phyloP scores from a whole-genome alignment of 441 rosid genomes.

The Adansonia madagascariensis region DNA sequence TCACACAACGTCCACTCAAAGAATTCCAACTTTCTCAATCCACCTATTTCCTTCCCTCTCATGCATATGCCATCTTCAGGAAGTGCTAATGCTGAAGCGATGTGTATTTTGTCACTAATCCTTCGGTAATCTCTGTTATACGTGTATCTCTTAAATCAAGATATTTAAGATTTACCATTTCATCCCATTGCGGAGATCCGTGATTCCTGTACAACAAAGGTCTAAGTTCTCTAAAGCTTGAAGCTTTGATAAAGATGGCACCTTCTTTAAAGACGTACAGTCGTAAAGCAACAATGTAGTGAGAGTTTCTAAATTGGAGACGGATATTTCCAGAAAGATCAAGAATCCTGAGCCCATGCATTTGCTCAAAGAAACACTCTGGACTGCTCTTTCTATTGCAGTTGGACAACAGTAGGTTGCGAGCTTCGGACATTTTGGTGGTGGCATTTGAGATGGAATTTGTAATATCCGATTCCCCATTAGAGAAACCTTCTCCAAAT shows the following conservation, averaged over 20 bases:
- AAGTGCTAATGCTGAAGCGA: background rate
- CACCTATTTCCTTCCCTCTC: background rate
- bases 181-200: background rate
- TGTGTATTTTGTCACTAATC: background rate
- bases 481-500: background rate
- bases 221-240: background rate
- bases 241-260: background rate
- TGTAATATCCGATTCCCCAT: background rate
- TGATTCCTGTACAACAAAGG: background rate
- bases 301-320: background rate
- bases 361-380: background rate
- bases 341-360: background rate
- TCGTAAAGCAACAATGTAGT: background rate
- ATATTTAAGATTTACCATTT: background rate
- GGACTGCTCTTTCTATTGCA: background rate
- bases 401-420: background rate
- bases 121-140: background rate
- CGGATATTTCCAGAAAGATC: background rate
- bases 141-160: background rate
- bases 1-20: background rate
- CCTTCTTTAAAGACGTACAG: background rate
- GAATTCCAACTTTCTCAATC: background rate
- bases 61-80: background rate
- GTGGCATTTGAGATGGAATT: background rate
- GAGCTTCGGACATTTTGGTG: background rate